Base-by-base conservation (phyloP, 1,139 yeast species). In the Wickerhamomyces sp. region DNA sequence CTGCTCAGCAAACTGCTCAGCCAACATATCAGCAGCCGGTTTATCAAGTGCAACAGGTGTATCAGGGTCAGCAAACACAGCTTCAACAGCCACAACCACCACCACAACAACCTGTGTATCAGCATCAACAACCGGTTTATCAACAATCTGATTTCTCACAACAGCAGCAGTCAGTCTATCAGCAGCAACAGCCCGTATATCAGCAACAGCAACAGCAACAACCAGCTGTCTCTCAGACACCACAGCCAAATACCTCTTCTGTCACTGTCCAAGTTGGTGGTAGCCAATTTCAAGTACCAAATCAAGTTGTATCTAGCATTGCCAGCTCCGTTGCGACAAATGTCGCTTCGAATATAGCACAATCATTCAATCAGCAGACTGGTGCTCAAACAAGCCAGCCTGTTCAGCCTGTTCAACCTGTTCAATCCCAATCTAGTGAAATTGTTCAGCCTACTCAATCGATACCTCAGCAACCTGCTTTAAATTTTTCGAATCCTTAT, bases 1-100 rank as follows among this genome's bases (percentile, higher is more conserved):
- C 35, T 25, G 36, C 33, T n/a, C 45, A 33, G 31, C n/a, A n/a
- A n/a, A n/a, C n/a, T n/a, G n/a, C n/a, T n/a, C n/a, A n/a, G n/a
- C n/a, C n/a, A n/a, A n/a, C n/a, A n/a, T 33, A 38, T 22, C 45
- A 43, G 31, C 42, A 35, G 24, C 47, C 33, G 16, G 41, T 28
- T 15, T 40, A 31, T 8, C 51, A 33, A 37, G 40, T 35, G 45
- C 40, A 32, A n/a, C 32, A 18, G n/a, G 17, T 7, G 12, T 22
- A 33, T 3, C 41, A 33, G 24, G 35, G 17, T n/a, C n/a, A n/a
- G n/a, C n/a, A n/a, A n/a, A n/a, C n/a, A 27, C 39, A 28, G n/a
- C 42, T 32, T 15, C 33, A 28, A 17, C 39, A 27, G 21, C 33
- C 14, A 26, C 27, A 12, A 22, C 36, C 40, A 28, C 25, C 39